phyloP scores from a whole-genome alignment of 805 yeast genomes.

The Candida hungchunana region DNA sequence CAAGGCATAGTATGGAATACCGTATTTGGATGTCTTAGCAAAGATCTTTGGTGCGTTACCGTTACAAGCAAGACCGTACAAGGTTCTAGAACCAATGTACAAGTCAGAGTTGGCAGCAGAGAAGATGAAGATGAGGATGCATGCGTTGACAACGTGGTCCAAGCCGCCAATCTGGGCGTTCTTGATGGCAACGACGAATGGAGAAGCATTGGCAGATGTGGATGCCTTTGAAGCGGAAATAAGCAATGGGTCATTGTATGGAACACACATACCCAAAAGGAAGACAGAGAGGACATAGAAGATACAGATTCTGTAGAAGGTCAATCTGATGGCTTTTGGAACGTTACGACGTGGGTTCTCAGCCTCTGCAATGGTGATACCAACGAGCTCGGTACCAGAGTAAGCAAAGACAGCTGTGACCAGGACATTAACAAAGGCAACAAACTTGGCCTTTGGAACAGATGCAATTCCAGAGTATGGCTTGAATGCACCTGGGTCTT shows the following conservation, averaged over 20 bases:
- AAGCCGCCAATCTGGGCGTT: slow-evolving; percentile 60
- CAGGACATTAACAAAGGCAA: slow-evolving; percentile 57
- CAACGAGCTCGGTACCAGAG: slow-evolving; percentile 66
- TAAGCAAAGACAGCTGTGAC: slow-evolving; percentile 68
- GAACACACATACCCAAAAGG: slow-evolving; percentile 64
- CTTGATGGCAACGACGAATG: slow-evolving; percentile 78
- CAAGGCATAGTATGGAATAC: slow-evolving; percentile 65
- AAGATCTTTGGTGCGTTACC: slow-evolving; percentile 58
- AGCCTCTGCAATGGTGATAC: slow-evolving; percentile 72
- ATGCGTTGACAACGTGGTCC: slow-evolving; percentile 74
- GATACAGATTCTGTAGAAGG: slow-evolving; percentile 62
- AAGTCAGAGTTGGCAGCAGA: slow-evolving; percentile 81
- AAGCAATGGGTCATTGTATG: slow-evolving; percentile 50
- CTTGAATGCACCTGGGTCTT: slow-evolving; percentile 61
- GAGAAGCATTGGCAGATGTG: slow-evolving; percentile 70
- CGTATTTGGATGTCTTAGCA: slow-evolving; percentile 42
- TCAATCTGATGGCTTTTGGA: slow-evolving; percentile 67
- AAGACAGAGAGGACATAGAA: slow-evolving; percentile 61
- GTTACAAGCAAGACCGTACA: slow-evolving; percentile 66
- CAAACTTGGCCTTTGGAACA: slow-evolving; percentile 52
- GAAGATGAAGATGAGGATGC: slow-evolving; percentile 70
- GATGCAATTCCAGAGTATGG: slow-evolving; percentile 38
- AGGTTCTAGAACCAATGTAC: slow-evolving; percentile 71
- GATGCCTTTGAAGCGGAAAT: slow-evolving; percentile 41
- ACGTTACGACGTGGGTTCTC: slow-evolving; percentile 63